These are phyloP conservation scores for Serendipita vermifera DNA, from an alignment of 768 basidiomycete genomes.

Conservation along the genomic window DNA sequence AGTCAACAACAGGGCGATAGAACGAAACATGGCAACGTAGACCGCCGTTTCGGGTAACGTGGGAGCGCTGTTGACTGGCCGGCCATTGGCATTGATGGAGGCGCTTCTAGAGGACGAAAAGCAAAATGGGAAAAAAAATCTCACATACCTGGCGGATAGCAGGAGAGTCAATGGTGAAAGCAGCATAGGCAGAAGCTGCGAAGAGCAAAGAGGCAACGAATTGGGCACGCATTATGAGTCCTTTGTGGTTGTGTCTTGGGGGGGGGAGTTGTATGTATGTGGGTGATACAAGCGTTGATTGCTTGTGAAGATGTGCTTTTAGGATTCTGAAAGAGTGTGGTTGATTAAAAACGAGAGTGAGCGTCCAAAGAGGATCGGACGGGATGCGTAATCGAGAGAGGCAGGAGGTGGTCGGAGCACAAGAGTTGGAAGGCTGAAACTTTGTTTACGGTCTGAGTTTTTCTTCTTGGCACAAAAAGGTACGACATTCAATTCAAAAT, in stretches of 20 bases:
- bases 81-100: neutral
- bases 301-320: neutral
- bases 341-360: neutral
- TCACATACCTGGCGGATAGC: neutral
- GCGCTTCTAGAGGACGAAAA: neutral
- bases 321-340: neutral
- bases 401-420: neutral
- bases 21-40: neutral
- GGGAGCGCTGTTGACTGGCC: constrained; percentile 2
- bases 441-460: no score
- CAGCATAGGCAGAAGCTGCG: neutral
- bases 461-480: no score
- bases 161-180: neutral
- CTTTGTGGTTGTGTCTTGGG: neutral
- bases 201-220: neutral
- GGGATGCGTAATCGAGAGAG: neutral
- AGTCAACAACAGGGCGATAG: neutral
- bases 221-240: neutral
- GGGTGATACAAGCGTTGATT: neutral
- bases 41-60: neutral
- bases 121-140: neutral
- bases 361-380: neutral
- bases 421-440: no score
- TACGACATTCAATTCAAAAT: no score
- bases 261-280: neutral